These are phyloP conservation scores for Goffeauzyma gilvescens DNA, from an alignment of 768 basidiomycete genomes.

Conservation along the genomic window DNA sequence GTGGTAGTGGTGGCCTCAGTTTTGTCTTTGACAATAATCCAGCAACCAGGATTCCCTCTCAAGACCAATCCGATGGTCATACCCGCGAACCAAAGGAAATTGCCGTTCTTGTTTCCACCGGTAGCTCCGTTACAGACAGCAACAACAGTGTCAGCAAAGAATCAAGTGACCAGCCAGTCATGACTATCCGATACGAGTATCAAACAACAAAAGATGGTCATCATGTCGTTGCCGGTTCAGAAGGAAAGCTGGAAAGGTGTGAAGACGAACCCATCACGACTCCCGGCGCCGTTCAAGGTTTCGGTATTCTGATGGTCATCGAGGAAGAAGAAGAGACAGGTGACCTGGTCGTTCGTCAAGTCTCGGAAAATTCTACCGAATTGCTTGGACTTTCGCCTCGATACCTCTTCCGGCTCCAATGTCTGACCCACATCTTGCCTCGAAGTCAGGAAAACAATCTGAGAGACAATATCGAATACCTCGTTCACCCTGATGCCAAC, in stretches of 20 bases:
- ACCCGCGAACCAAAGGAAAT: conserved; percentile 2
- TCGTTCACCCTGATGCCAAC: conserved; percentile 39
- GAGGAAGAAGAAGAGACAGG: conserved; percentile 43
- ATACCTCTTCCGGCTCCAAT: conserved; percentile 51
- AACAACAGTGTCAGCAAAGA: conserved; percentile 2
- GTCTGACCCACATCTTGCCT: conserved; percentile 52
- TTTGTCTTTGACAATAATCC: neutral
- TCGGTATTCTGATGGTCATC: conserved; percentile 58
- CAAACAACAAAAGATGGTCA: conserved; percentile 46
- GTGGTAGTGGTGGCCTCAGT: neutral
- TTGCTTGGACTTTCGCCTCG: conserved; percentile 54
- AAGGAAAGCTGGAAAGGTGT: conserved; percentile 46
- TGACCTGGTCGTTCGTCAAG: conserved; percentile 48
- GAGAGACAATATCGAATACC: conserved; percentile 55
- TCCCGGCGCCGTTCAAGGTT: conserved; percentile 64
- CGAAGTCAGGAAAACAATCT: conserved; percentile 47
- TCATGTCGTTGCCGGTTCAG: conserved; percentile 50
- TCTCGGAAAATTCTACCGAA: conserved; percentile 60
- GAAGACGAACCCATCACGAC: conserved; percentile 75
- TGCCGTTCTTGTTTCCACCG: neutral
- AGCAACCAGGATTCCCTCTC: conserved; percentile 14
- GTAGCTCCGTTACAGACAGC: conserved; percentile 1
- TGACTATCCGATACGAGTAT: conserved; percentile 51
- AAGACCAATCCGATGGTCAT: conserved; percentile 1
- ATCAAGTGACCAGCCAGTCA: conserved; percentile 30